Evolutionary conservation across 2,329 filamentous ascomycete species (phyloP), one percentile per base, ranked within the genome.

Genomic region (Pseudogymnoascus sp.): DNA sequence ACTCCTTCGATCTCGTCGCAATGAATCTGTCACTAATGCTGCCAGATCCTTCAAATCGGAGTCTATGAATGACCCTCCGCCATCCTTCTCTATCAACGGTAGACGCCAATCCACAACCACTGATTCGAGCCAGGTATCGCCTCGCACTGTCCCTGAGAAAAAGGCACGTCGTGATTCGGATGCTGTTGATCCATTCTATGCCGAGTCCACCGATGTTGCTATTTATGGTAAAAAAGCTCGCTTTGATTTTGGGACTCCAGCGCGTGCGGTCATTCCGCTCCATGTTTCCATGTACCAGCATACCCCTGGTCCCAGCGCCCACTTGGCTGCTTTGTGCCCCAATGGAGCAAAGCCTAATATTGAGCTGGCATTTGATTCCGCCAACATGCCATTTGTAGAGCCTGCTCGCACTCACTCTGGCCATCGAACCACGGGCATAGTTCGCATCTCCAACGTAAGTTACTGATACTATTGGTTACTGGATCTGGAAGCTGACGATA

Each of bases 381-480:
- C 50, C 8, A 71, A 72, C 62, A 62, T 73, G 22, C 73, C 73
- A 4, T 74, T 75, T 54, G 63, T 67, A n/a, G 73, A 75, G 63
- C 65, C 67, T 39, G 71, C 71, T 34, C 68, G 72, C 20, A 59
- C 64, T 41, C 64, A 66, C 5, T 54, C 66, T 30, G 65, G 63
- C 32, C 61, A 64, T 18, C 64, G 68, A 20, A 66, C 66, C 4
- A 70, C 64, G 63, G 71, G 72, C 25, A 72, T 74, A 35, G 68
- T 75, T 60, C 70, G 68, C 62, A 72, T 75, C 59, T 70, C 67
- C 37, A 75, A 75, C 60, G 72, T 73, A 68, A 67, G 70, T 66
- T 43, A 58, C 59, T 62, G 25, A 60, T 50, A 58, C 58, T 61
- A 32, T 64, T 65, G 57, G 14, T 22, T 65, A 62, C 58, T 57